phyloP scores from a whole-genome alignment of 2,329 filamentous ascomycete species.

The Chaetomium strumarium region DNA sequence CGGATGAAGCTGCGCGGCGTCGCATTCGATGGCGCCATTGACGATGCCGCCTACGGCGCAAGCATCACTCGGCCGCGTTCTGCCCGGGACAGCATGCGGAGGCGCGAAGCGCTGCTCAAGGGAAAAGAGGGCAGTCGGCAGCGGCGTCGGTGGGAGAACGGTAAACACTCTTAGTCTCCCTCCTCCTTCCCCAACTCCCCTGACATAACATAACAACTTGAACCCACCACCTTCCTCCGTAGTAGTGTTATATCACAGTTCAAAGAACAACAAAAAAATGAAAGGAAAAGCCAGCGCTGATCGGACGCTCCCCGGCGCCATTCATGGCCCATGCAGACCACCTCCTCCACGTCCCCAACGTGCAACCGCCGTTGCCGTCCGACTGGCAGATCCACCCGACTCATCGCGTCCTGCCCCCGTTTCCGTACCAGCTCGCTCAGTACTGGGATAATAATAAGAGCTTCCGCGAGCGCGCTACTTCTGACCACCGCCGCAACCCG shows the following conservation, averaged over 20 bases:
- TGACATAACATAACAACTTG: no score
- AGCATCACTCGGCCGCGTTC: slow-evolving; percentile 36
- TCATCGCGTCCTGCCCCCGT: slow-evolving; percentile 61
- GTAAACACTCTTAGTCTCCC: no score
- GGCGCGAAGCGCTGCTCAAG: slow-evolving; percentile 72
- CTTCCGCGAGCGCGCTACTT: slow-evolving; percentile 46
- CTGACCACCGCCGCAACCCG: slow-evolving; percentile 29
- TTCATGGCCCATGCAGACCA: slow-evolving; percentile 53
- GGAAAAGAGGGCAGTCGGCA: slow-evolving; percentile 87
- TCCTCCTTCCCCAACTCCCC: slow-evolving; percentile 3
- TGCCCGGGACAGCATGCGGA: slow-evolving; percentile 48
- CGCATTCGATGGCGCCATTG: slow-evolving; percentile 12
- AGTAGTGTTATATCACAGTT: no score
- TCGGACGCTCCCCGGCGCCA: not conserved
- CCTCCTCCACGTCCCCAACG: slow-evolving; percentile 80
- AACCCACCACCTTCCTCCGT: no score
- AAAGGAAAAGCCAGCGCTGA: not conserved
- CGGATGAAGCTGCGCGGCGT: slow-evolving; percentile 25
- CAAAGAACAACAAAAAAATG: no score
- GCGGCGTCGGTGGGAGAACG: slow-evolving; percentile 90
- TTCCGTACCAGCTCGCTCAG: slow-evolving; percentile 85
- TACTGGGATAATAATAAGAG: slow-evolving; percentile 68
- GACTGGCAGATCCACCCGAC: slow-evolving; percentile 84
- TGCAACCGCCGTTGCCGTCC: slow-evolving; percentile 68
- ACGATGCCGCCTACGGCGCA: slow-evolving; percentile 12